Evolutionary conservation across 345 rosid species (phyloP), one percentile per base, ranked within the genome.

Genomic region (Erucastrum elatum): DNA sequence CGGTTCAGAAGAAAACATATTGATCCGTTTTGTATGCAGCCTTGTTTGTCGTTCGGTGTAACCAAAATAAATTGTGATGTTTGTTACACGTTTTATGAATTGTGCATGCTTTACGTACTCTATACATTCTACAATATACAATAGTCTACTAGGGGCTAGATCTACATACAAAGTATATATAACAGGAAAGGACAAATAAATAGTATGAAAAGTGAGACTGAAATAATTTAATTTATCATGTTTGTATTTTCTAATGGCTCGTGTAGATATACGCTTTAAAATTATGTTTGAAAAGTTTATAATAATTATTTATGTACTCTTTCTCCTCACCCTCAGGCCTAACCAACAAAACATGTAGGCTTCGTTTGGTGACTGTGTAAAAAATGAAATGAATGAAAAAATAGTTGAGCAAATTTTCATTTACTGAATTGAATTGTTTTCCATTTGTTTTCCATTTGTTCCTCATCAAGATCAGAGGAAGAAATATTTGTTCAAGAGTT

Each of bases 1-100:
- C 70, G 75, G 71, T 70, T 77, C 64, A 71, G 71, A 77, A 51
- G 64, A 69, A 76, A 77, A 62, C 70, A 35, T 51, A 70, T 59
- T 25, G 2, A 41, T 53, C 71, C 70, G 13, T 12, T 29, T 71
- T 12, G 62, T 51, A 61, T 49, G 13, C 64, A 63, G 25, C 34
- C 29, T 70, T 77, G 75, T 77, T 13, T 65, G 67, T 53, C 59
- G 9, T 53, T 53, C 59, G 59, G 59, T 53, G 59, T 53, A 53
- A 53, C 59, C 59, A 53, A 53, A 53, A 53, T 53, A 53, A 53
- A 53, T 53, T 53, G 59, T 5, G 25, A 6, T 16, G 10, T 53
- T 53, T 3, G 26, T 16, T 53, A 53, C 59, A 53, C 26, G 9
- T 53, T 16, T 15, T 53, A 53, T 53, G 59, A 16, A 53, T 53